phyloP scores from a whole-genome alignment of 2,329 filamentous ascomycete genomes.

The Venturia carpophila region DNA sequence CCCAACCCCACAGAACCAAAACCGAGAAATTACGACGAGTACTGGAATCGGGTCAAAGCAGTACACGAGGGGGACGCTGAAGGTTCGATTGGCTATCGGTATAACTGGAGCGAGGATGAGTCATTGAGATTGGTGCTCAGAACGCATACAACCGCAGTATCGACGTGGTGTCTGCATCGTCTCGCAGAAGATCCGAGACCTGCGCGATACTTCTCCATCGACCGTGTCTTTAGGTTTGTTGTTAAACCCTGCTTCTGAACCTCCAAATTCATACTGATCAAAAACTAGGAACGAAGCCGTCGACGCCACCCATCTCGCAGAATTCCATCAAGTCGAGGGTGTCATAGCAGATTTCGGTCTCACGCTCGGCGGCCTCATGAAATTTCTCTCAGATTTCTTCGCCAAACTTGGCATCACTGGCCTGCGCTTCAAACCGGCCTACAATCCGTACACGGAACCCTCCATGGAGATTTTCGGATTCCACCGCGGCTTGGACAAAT shows the following conservation, averaged over 20 bases:
- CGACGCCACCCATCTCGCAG: slow-evolving; percentile 90
- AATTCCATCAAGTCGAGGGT: slow-evolving; percentile 98
- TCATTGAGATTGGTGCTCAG: slow-evolving; percentile 79
- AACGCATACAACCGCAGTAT: slow-evolving; percentile 92
- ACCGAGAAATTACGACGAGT: slow-evolving; percentile 65
- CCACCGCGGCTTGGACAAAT: slow-evolving; percentile 80
- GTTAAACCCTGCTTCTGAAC: background rate
- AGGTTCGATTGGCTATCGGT: slow-evolving; percentile 92
- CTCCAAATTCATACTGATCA: background rate
- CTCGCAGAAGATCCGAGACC: slow-evolving; percentile 75
- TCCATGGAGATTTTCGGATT: slow-evolving; percentile 98
- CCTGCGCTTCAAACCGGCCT: slow-evolving; percentile 93
- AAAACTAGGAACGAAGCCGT: slow-evolving; percentile 73
- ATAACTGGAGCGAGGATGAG: slow-evolving; percentile 86
- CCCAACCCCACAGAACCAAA: slow-evolving; percentile 45
- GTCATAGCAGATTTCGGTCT: slow-evolving; percentile 96
- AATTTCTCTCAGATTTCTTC: slow-evolving; percentile 94
- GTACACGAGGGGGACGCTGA: slow-evolving; percentile 90
- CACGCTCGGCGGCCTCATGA: slow-evolving; percentile 86
- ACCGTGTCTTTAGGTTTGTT: slow-evolving; percentile 69
- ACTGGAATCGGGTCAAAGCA: slow-evolving; percentile 78
- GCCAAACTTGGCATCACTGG: slow-evolving; percentile 83
- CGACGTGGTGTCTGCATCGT: slow-evolving; percentile 82
- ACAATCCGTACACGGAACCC: slow-evolving; percentile 92
- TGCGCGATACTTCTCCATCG: slow-evolving; percentile 97